Percentiles rank a stretch among this genome's conserved stretches.
Conservation (phyloP, 2,329 filamentous ascomycete genomes). For the Alternaria incomplexa region DNA sequence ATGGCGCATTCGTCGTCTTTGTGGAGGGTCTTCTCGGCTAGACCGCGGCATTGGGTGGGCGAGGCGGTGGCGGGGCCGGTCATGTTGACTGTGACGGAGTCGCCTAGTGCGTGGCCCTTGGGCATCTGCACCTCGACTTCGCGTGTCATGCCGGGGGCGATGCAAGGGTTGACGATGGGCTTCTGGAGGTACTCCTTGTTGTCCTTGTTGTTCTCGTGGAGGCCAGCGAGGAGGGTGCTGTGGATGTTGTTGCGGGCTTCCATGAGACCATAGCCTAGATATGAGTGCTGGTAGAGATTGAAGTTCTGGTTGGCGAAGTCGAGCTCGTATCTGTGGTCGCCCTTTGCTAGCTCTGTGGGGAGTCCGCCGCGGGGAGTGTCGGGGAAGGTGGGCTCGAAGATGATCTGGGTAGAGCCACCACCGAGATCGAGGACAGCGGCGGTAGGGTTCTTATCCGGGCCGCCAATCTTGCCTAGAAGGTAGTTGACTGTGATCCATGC, state of each 20-base stretch:
- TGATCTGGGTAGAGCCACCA: constrained; percentile 96
- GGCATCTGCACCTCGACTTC: constrained; percentile 75
- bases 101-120: constrained; percentile 69
- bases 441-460: constrained; percentile 85
- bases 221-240: constrained; percentile 72
- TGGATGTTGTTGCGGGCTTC: constrained; percentile 88
- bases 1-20: constrained; percentile 85
- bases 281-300: constrained; percentile 95
- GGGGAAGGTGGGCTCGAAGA: constrained; percentile 95
- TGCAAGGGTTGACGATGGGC: constrained; percentile 83
- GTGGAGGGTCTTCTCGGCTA: constrained; percentile 88
- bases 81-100: constrained; percentile 77
- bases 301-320: constrained; percentile 90
- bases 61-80: constrained; percentile 77
- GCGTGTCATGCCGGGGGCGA: constrained; percentile 78
- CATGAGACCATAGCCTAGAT: constrained; percentile 97
- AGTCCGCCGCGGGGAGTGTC: constrained; percentile 74
- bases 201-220: constrained; percentile 66
- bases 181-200: constrained; percentile 69
- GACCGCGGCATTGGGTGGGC: constrained; percentile 83
- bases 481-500: constrained; percentile 99
- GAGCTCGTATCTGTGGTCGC: constrained; percentile 95
- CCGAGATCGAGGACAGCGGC: constrained; percentile 96
- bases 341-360: constrained; percentile 82
- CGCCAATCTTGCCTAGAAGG: constrained; percentile 94